Evolutionary conservation across 805 yeast genomes (phyloP), one percentile per base, ranked within the genome.

Genomic region (Clavispora vitiphila): DNA sequence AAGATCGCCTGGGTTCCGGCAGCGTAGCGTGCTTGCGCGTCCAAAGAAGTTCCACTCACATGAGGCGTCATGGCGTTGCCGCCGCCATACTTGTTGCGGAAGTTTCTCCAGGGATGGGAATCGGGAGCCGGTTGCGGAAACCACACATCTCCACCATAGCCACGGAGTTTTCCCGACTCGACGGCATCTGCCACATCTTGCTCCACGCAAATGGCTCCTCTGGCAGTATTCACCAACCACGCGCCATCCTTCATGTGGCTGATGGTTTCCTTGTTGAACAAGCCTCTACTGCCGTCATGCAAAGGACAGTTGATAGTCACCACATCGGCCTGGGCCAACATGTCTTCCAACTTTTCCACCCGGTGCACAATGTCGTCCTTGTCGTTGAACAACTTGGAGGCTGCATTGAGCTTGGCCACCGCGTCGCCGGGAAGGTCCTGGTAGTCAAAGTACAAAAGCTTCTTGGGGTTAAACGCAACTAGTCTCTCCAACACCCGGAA

Each of bases 41-140:
- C 91, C 51, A 85, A 67, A 34, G 87, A 80, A 20, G 91, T 80
- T 47, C 95, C 93, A 40, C 86, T 79, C 52, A 80, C 77, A 58
- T 84, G 93, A 16, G 90, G 89, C 39, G 88, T 82, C 91, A 85
- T 83, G 40, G 90, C 91, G 54, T 86, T 85, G 50, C 91, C 91
- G 27, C 78, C 85, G 12, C 53, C 53, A 50, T 71, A 76, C 55
- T 75, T 67, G 75, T 83, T 82, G 37, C 67, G 58, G 80, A 83
- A 76, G 9, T 69, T 41, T 71, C 88, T 74, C 93, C 93, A 85
- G 50, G 89, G 89, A 57, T 83, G 89, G 60, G 73, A 74, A 41
- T 69, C 66, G 49, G 89, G 88, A 21, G 91, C 86, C 34, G 95
- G 95, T 64, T 85, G 95, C n/a, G 82, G 83, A 69, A 56, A 75